Evolutionary conservation across 2,329 filamentous ascomycete species (phyloP), one percentile per base, ranked within the genome.

Genomic region (Sclerotinia trifoliorum): DNA sequence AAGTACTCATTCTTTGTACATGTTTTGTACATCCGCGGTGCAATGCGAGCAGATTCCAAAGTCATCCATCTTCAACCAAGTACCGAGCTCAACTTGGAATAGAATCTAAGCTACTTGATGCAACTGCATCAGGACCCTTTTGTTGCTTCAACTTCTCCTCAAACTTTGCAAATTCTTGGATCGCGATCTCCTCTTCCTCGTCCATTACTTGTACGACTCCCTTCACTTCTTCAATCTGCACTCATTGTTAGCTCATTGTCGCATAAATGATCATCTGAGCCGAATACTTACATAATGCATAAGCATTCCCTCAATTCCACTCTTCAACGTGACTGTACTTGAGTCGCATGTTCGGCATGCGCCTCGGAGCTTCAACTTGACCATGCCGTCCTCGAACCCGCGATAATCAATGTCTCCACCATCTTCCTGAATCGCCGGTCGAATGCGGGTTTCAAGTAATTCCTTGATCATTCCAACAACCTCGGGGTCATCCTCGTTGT

Each of bases 391-490:
- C 73, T 93, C 86, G 75, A 98, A 98, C 0, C 94, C 94, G 24
- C 92, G 85, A 78, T 94, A 96, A 79, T 99, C 95, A 76, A 99
- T 98, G 78, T 99, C 95, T 57, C 95, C 95, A 60, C 95, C 95
- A 74, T 99, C 95, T 78, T 98, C 95, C 79, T 98, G 95, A 71
- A 99, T 99, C 0, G 94, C 92, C 0, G 95, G 95, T 55, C 95
- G 86, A 76, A 99, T 97, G 71, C 95, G 86, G 35, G 95, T 99
- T 80, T 99, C 95, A 48, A 99, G 84, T 44, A 99, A 83, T 81
- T 99, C 95, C 82, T 98, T 97, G 81, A 99, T 98, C 95, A 98
- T 98, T 69, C 93, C 91, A 11, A 99, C 90, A 15, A 97, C 92
- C 80, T 99, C 95, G 73, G 89, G 90, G 78, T 99, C 95, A 71